phyloP scores from a whole-genome alignment of 2,329 filamentous ascomycete species.

The Phyllosticta citrichinensis region DNA sequence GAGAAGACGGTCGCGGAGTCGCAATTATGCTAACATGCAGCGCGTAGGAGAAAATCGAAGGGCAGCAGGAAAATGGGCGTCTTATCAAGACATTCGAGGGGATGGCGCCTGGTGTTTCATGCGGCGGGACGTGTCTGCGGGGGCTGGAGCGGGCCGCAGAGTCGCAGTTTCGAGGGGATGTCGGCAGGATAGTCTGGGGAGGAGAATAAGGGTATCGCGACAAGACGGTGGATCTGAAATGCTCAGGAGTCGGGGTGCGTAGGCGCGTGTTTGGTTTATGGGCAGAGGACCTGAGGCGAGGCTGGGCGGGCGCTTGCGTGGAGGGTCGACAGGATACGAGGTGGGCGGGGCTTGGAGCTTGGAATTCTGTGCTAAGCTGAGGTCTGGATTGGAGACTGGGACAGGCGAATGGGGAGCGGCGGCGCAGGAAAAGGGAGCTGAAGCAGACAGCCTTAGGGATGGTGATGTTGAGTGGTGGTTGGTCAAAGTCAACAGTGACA shows the following conservation, averaged over 20 bases:
- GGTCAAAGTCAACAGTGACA: background rate
- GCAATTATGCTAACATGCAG: background rate
- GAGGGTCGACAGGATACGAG: background rate
- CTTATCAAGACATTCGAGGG: slow-evolving; percentile 11
- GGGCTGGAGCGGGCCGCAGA: background rate
- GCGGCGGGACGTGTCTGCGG: background rate
- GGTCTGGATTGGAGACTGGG: background rate
- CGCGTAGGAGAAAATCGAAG: background rate
- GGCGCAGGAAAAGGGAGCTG: background rate
- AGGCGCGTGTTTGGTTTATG: background rate
- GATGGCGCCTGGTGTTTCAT: background rate
- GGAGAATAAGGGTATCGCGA: background rate
- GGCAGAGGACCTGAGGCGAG: background rate
- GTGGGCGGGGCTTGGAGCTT: background rate
- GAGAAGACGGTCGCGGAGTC: background rate
- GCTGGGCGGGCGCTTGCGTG: background rate
- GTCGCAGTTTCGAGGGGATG: background rate
- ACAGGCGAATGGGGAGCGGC: background rate
- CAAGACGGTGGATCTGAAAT: background rate
- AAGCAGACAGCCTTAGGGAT: background rate
- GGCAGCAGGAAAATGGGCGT: background rate
- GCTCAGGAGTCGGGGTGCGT: background rate
- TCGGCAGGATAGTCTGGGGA: background rate
- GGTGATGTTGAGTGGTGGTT: background rate
- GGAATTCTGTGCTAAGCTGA: background rate